Conservation (phyloP, 768 basidiomycete genomes). For the Termitomyces sp. region DNA sequence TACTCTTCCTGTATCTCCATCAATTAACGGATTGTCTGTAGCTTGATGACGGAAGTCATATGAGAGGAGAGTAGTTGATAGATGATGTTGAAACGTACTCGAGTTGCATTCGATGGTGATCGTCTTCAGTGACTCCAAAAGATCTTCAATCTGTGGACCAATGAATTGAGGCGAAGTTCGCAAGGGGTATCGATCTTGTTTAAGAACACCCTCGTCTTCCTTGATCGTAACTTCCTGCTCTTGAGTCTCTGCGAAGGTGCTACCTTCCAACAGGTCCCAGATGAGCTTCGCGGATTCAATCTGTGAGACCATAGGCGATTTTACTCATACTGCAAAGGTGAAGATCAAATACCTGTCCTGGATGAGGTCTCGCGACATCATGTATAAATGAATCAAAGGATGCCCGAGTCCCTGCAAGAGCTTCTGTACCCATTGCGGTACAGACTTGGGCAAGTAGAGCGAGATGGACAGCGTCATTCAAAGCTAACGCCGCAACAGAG, state of each 20-base stretch:
- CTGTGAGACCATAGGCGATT: conserved; percentile 18
- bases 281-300: conserved; percentile 71
- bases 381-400: conserved; percentile 80
- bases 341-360: conserved; percentile 52
- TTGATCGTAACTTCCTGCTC: conserved; percentile 70
- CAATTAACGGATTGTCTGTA: conserved; percentile 84
- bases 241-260: conserved; percentile 57
- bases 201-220: conserved; percentile 66
- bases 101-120: conserved; percentile 78
- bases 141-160: conserved; percentile 80
- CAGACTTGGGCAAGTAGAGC: conserved; percentile 62
- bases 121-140: conserved; percentile 56
- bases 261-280: conserved; percentile 61
- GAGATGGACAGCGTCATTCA: conserved; percentile 67
- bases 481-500: conserved; percentile 67
- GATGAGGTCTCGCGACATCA: conserved; percentile 70
- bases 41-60: conserved; percentile 32
- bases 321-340: neutral
- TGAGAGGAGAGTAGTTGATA: neutral
- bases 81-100: conserved; percentile 38
- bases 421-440: conserved; percentile 83
- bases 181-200: conserved; percentile 76
- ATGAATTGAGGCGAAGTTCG: conserved; percentile 80
- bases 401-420: conserved; percentile 64
- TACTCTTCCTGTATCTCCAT: conserved; percentile 55